These are phyloP conservation scores for Boletus rubropictus DNA, from an alignment of 768 basidiomycete genomes.

Conservation along the genomic window DNA sequence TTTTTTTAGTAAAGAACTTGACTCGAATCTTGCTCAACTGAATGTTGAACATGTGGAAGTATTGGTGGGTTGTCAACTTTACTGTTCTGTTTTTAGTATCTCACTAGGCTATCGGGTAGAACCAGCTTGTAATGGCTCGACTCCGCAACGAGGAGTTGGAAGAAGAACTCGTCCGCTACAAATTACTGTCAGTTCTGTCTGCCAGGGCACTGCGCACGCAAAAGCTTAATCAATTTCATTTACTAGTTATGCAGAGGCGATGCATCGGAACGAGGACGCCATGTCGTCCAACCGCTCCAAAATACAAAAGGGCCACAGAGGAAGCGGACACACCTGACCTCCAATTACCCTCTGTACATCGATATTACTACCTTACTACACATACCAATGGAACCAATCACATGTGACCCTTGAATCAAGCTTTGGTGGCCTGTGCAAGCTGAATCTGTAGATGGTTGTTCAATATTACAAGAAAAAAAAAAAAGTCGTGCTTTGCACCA, in stretches of 20 bases:
- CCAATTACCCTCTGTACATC: background rate
- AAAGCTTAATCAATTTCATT: background rate
- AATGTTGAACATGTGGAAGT: constrained; percentile 79
- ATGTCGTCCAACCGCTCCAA: constrained; percentile 58
- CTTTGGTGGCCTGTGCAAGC: constrained; percentile 11
- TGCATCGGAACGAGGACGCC: constrained; percentile 71
- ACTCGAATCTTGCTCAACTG: constrained; percentile 69
- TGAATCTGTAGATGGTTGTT: constrained; percentile 14
- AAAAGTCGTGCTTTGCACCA: constrained; percentile 18
- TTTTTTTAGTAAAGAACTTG: constrained; percentile 65
- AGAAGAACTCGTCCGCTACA: constrained; percentile 89
- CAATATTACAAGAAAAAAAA: background rate
- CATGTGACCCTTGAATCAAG: constrained; percentile 1
- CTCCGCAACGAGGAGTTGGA: constrained; percentile 91
- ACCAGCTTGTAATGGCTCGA: constrained; percentile 85
- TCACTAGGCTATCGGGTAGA: constrained; percentile 42
- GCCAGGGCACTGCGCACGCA: background rate
- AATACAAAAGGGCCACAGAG: constrained; percentile 11
- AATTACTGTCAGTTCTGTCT: constrained; percentile 55
- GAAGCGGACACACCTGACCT: constrained; percentile 16
- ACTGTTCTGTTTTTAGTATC: constrained; percentile 11
- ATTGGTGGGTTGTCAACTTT: constrained; percentile 39
- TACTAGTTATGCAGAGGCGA: constrained; percentile 61
- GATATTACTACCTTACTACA: constrained; percentile 2
- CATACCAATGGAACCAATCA: constrained; percentile 13